A percentile compares a stretch with the other conserved stretches of the same genome.
phyloP scores from a whole-genome alignment of 352 stramenopile genomes.

The Blastocystis sp. region DNA sequence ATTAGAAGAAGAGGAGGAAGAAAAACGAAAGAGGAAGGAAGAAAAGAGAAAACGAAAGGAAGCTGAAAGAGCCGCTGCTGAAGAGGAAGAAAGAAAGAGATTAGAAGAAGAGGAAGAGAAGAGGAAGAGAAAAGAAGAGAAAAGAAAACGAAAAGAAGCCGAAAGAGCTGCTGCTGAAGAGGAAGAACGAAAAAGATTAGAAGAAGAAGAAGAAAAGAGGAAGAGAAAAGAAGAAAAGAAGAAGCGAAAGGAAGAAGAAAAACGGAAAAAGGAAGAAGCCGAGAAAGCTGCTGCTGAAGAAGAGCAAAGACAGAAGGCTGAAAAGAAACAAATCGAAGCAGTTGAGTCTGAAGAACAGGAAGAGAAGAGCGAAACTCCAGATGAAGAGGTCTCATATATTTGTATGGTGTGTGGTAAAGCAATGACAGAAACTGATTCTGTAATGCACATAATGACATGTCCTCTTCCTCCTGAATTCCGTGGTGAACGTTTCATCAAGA shows the following conservation, averaged over 20 bases:
- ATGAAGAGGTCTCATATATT: slow-evolving; percentile 5
- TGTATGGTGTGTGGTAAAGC: slow-evolving; percentile 46
- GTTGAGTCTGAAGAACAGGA: slow-evolving; percentile 13
- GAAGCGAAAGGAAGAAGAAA: neutral
- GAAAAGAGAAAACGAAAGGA: slow-evolving; percentile 17
- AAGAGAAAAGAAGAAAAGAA: neutral
- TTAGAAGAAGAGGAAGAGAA: neutral
- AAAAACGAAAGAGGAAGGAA: slow-evolving; percentile 21
- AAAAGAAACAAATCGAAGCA: slow-evolving; percentile 30
- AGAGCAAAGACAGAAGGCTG: neutral
- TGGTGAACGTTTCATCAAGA: neutral
- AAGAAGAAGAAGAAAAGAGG: neutral
- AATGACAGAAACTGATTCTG: slow-evolving; percentile 5
- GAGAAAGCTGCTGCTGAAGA: neutral
- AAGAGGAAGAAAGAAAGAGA: neutral
- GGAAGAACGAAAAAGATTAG: neutral
- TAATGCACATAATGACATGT: slow-evolving; percentile 23
- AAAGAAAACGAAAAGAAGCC: neutral
- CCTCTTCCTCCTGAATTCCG: neutral
- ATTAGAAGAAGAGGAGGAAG: neutral
- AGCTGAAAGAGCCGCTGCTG: neutral
- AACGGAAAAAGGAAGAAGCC: neutral
- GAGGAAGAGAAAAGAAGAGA: neutral
- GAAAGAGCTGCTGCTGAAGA: neutral
- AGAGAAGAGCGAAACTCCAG: neutral